Evolutionary conservation across 768 basidiomycete genomes (phyloP), one percentile per base, ranked within the genome.

Genomic region (Cyathus striatus): DNA sequence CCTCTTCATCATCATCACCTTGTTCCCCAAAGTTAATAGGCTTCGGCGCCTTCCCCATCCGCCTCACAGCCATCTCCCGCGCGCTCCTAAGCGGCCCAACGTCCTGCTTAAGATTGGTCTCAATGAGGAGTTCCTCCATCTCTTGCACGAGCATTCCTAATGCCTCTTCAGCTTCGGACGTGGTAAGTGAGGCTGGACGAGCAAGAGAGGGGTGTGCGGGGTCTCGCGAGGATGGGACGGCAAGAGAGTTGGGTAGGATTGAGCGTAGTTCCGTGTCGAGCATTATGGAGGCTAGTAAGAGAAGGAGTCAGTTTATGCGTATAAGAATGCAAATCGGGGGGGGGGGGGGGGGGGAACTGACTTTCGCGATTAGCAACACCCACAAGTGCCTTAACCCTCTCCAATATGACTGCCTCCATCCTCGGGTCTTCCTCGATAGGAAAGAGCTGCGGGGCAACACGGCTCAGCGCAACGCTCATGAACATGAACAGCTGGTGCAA

Each of bases 401-500:
- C 70, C 16, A 75, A 64, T 36, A 77, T 58, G 12, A 66, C 69
- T 32, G 69, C 55, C 36, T 66, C 68, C 5, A 63, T 42, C 4
- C 55, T 49, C 3, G 57, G 54, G 26, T 70, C 64, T 5, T 64
- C 58, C 33, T 59, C 55, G 14, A 56, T 41, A 7, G 81, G 77
- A 48, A 80, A 74, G 43, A 91, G 65, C 23, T 78, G 76, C 0
- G 90, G 90, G 0, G 76, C 76, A 4, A 92, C 79, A 16, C 83
- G 70, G 13, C 75, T 78, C 7, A 90, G 70, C 0, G 86, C 88
- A 27, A 90, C 73, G 23, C 79, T 86, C 44, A 83, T 54, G 57
- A 87, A 82, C 52, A 89, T 63, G 60, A 88, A 90, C 21, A 87
- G 55, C 48, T 89, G 81, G 53, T 88, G 90, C 27, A 92, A 67